Base-by-base conservation (phyloP, 2,329 filamentous ascomycete genomes). In the Didymella keratinophila region DNA sequence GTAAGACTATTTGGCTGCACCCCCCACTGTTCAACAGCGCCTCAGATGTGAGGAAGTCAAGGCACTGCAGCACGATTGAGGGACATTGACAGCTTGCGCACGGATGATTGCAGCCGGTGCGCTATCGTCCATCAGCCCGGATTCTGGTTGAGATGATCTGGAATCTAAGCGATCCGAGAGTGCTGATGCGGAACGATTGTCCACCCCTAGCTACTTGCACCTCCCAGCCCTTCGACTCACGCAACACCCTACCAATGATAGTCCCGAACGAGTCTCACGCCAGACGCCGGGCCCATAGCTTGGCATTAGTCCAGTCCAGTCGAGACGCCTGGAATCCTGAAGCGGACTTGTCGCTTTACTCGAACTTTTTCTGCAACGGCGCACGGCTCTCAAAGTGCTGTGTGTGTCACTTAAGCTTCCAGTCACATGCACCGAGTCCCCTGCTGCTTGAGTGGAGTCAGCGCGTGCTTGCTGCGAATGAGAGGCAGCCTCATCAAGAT, bases 11-110 rank as follows among this genome's bases (percentile, higher is more conserved):
- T 39, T 44, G 37, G 44, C 23, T 44, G 21, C 23, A 25, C 32
- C 49, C 49, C 54, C 56, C 39, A 39, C 39, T 48, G 37, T 52
- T 27, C 45, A 39, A 50, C 18, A 10, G 49, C 43, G 44, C n/a
- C 36, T 21, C 20, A 18, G 25, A 21, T 6, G 14, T 16, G 21
- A 41, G n/a, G 20, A 18, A 9, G 11, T 23, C 47, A 11, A 52
- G 27, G 21, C 11, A 30, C 12, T 41, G 44, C 45, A 41, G 43
- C 37, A 30, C 44, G 32, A 27, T 27, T 39, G 23, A 18, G 20
- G 28, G 16, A 39, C 28, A 16, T 32, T n/a, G 23, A 45, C 25
- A 45, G 45, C 11, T 34, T 28, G 30, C 16, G 45, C 49, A 44
- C 25, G 10, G 27, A 28, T 32, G 20, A 44, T 27, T 10, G 3